Conservation (phyloP, 1,284 basidiomycete species). For the Naganishia sp. region DNA sequence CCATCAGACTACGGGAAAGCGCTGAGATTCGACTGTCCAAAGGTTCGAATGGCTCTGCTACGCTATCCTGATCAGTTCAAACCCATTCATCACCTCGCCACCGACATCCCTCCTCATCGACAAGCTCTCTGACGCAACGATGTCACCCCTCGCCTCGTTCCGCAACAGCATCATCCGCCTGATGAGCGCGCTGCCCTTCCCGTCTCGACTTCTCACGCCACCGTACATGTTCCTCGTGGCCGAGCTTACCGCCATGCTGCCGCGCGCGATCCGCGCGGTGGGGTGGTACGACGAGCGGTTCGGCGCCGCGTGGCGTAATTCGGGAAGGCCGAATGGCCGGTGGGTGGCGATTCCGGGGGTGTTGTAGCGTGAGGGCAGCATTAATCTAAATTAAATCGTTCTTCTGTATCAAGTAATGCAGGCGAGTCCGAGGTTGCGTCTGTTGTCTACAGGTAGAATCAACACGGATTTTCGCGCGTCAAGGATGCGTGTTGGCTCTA, state of each 20-base stretch:
- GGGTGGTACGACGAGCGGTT: constrained; percentile 76
- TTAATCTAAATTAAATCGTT: constrained; percentile 16
- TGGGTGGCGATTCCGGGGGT: constrained; percentile 68
- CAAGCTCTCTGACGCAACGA: constrained; percentile 34
- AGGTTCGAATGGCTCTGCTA: constrained; percentile 81
- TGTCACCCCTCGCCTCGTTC: neutral
- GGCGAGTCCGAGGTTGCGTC: too few relatives aligned
- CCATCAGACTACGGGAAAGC: neutral
- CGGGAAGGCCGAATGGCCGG: constrained; percentile 61
- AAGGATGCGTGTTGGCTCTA: too few relatives aligned
- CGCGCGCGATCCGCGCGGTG: constrained; percentile 76
- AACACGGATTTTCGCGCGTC: too few relatives aligned
- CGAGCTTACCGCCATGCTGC: constrained; percentile 73
- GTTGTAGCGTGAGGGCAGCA: constrained; percentile 49
- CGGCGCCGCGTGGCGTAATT: constrained; percentile 55
- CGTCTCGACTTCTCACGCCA: constrained; percentile 57
- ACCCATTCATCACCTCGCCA: constrained; percentile 56
- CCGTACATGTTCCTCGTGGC: constrained; percentile 74
- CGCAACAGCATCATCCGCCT: constrained; percentile 5
- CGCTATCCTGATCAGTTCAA: constrained; percentile 61
- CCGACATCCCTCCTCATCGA: constrained; percentile 38
- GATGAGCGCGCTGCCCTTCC: constrained; percentile 11
- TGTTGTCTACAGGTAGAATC: too few relatives aligned
- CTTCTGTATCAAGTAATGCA: neutral
- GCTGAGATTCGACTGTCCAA: constrained; percentile 2